Base-by-base conservation (phyloP, 2,329 filamentous ascomycete species). In the Penicillium sp. region DNA sequence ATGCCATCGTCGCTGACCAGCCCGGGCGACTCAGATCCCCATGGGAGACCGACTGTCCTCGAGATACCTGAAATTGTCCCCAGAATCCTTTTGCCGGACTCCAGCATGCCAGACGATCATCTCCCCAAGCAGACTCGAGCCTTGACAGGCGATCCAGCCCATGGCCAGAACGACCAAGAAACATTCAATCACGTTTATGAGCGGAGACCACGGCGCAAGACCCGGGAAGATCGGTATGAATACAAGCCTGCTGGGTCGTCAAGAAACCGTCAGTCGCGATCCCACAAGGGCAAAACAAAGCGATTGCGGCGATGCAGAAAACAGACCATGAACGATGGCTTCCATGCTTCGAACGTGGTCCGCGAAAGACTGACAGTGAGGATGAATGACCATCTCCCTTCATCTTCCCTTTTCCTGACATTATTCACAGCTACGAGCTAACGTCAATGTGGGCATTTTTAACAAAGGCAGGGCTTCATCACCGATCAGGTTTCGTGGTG, bases 161-260 rank as follows among this genome's bases (percentile, higher is more conserved):
- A 17, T 17, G 6, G 2, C n/a, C 21, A 28, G 18, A 33, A 19
- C 7, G 23, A 26, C 14, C 30, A 18, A 9, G 14, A 16, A 29
- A 39, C 27, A 21, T 37, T 17, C 31, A 9, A 41, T 8, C 41
- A 46, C 26, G 45, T 48, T 10, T 81, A 74, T 40, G 71, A 77
- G 39, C 79, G 71, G 51, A 68, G 68, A 31, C 62, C 72, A 13
- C 73, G 81, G 20, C 67, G 73, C 47, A 84, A 76, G 59, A 82
- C 78, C 11, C 73, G 70, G 35, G 63, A 70, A 16, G 73, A 79
- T 51, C 75, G 71, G 21, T 83, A 84, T 54, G 72, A 79, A 18
- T 68, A 67, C 8, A 69, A 69, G 30, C 39, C 38, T 5, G 40
- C 31, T 2, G 41, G 9, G 2, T 33, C 25, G 17, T 19, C 27